phyloP scores from a whole-genome alignment of 345 rosid genomes.

The Populus deltoides region DNA sequence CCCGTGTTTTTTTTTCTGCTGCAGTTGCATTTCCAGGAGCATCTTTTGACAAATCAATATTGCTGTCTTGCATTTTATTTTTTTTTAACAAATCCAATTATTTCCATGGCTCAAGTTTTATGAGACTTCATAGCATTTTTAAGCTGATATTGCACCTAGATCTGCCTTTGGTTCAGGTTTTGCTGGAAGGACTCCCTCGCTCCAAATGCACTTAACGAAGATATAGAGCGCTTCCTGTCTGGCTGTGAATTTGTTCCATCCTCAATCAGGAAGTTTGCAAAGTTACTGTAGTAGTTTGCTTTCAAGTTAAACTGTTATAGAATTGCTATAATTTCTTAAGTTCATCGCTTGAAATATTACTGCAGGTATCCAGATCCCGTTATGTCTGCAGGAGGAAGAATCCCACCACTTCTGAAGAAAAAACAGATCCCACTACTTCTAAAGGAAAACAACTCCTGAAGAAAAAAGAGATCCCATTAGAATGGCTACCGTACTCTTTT shows the following conservation, averaged over 20 bases:
- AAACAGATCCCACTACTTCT: background rate
- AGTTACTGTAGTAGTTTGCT: constrained; percentile 34
- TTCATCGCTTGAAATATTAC: background rate
- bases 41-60: background rate
- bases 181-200: constrained; percentile 73
- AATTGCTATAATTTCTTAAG: background rate
- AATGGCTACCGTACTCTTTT: constrained; percentile 48
- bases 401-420: background rate
- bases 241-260: constrained; percentile 60
- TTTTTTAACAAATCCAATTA: background rate
- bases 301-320: background rate
- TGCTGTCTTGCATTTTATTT: background rate
- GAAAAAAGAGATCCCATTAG: constrained; percentile 17
- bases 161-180: constrained; percentile 38
- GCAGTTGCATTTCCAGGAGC: background rate
- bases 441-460: background rate
- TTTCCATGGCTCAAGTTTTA: background rate
- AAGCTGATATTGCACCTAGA: background rate
- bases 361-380: constrained; percentile 36
- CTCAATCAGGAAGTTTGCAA: constrained; percentile 34
- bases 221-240: constrained; percentile 67
- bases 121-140: background rate
- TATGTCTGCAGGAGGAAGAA: background rate
- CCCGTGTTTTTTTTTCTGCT: background rate
- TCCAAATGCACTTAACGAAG: constrained; percentile 42